Conservation (phyloP, 1,139 yeast species). For the Hanseniaspora gamundiae region DNA sequence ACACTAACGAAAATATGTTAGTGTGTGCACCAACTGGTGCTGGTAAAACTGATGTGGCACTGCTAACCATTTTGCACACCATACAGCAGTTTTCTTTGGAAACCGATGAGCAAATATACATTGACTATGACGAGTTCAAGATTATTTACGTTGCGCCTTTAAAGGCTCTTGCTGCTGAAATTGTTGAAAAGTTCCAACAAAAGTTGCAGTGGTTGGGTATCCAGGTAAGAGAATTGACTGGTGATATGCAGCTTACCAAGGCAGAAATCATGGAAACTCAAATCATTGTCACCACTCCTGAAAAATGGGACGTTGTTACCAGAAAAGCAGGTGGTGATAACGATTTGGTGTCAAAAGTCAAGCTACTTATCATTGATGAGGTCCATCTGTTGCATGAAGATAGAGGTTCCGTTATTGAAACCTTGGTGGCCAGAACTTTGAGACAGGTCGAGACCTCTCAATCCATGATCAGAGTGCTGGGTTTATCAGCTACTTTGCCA, state of each 20-base stretch:
- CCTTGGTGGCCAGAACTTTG: conserved; percentile 87
- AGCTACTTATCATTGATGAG: conserved; percentile 82
- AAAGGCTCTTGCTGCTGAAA: conserved; percentile 94
- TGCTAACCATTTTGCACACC: conserved; percentile 68
- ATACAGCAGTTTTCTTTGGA: conserved; percentile 46
- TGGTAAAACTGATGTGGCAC: conserved; percentile 96
- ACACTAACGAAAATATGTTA: conserved; percentile 88
- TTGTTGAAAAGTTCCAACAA: conserved; percentile 76
- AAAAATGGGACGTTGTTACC: conserved; percentile 98
- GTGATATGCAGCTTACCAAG: conserved; percentile 90
- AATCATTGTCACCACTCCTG: conserved; percentile 92
- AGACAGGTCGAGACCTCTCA: conserved; percentile 92
- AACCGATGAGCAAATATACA: conserved; percentile 40
- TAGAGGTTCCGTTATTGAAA: conserved; percentile 94
- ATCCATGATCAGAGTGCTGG: conserved; percentile 90
- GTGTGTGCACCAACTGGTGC: conserved; percentile 99
- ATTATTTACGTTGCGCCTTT: conserved; percentile 92
- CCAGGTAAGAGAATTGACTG: conserved; percentile 80
- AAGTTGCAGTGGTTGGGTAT: conserved; percentile 79
- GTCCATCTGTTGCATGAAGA: conserved; percentile 96
- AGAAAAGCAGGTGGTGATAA: conserved; percentile 73
- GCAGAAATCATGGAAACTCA: conserved; percentile 79
- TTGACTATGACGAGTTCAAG: conserved; percentile 74
- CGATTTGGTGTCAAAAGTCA: conserved; percentile 76
- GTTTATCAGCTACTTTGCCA: conserved; percentile 92